These are phyloP conservation scores for Suhomyces yuchorum DNA, from an alignment of 1,139 yeast species.

Conservation along the genomic window DNA sequence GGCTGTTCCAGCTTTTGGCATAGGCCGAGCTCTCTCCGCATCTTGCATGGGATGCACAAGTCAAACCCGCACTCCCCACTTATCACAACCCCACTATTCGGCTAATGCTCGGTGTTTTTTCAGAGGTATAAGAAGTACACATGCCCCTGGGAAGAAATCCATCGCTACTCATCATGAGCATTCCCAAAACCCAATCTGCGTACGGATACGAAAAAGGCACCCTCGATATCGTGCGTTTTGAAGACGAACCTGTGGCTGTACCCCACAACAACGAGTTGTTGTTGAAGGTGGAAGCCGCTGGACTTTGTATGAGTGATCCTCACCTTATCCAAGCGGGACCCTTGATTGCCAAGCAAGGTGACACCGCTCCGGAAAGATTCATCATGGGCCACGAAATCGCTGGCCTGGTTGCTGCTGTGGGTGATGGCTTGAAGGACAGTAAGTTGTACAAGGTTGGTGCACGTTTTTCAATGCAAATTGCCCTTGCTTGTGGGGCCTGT, in stretches of 20 bases:
- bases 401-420: constrained; percentile 48
- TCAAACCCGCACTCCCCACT: constrained; percentile 1
- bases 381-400: constrained; percentile 63
- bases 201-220: constrained; percentile 24
- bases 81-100: constrained; percentile 3
- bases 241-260: constrained; percentile 36
- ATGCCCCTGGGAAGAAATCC: neutral
- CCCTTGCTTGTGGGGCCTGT: constrained; percentile 49
- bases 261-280: constrained; percentile 43
- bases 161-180: constrained; percentile 9
- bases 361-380: constrained; percentile 31
- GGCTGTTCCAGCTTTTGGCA: neutral
- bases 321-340: constrained; percentile 41
- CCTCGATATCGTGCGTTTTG: constrained; percentile 19
- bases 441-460: constrained; percentile 34
- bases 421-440: constrained; percentile 31
- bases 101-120: constrained; percentile 1
- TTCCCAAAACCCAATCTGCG: constrained; percentile 23
- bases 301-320: constrained; percentile 54
- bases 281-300: constrained; percentile 53
- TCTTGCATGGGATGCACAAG: neutral
- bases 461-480: constrained; percentile 40
- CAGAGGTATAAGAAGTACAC: neutral
- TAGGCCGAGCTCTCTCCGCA: constrained; percentile 2
- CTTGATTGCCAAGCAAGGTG: constrained; percentile 14